Evolutionary conservation across 176 grass and related monocot genomes (phyloP), one percentile per base, ranked within the genome.

Genomic region (Elaeis guineensis): DNA sequence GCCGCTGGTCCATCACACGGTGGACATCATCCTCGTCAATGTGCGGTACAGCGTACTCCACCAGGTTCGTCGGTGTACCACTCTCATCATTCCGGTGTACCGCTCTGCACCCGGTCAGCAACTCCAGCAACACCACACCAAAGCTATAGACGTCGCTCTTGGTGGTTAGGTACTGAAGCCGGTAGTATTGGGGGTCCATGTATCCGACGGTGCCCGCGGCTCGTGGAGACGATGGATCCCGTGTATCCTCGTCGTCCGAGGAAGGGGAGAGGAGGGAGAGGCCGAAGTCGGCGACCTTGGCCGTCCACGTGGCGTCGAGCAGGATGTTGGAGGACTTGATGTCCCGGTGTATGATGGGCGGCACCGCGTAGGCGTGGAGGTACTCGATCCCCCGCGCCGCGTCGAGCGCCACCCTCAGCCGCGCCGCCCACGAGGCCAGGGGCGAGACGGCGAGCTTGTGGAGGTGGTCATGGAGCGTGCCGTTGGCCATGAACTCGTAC

Each of bases 121-220:
- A 71, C 72, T 96, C 91, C 1, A 96, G 75, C 3, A 90, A 80
- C 18, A 96, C 72, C 3, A 96, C 91, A 0, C 91, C 91, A 63
- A 96, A 96, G 65, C 91, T 90, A 78, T 96, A 96, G 60, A 96
- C 91, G 67, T 96, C 91, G 55, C 86, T 90, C 77, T 87, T 96
- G 60, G 84, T 77, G n/a, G 90, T 95, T 48, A 95, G 72, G 61
- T 83, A 76, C 68, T 95, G 90, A 25, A 95, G 78, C 32, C 90
- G 49, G 71, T 90, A 95, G 81, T 90, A 95, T 78, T 95, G 86
- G 9, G 86, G 90, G 73, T 95, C 90, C 86, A 95, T 95, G 79
- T 95, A 95, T 25, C 90, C 90, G 49, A 95, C 83, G 63, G 90
- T 95, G 25, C 90, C 90, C 5, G 82, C 90, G 11, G 35, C 35